Base-by-base conservation (phyloP, 2,329 filamentous ascomycete genomes). In the Phialemonium atrogriseum region DNA sequence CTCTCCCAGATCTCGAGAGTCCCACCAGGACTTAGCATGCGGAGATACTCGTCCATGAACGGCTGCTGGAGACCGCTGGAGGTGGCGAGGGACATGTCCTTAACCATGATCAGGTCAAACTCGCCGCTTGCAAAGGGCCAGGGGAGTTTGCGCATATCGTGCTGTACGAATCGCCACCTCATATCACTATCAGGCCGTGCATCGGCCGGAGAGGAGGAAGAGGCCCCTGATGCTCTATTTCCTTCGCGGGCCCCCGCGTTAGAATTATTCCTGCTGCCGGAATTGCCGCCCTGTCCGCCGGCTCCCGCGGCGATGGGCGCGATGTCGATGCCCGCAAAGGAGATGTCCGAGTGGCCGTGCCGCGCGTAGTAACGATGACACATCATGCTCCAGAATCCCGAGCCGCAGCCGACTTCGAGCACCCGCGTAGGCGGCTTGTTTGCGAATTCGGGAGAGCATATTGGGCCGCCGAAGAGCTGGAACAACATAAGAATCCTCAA, bases 71-170 rank as follows among this genome's bases (percentile, higher is more conserved):
- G 63, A 26, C 73, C 60, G 16, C 73, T 72, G 7, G 80, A 66
- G n/a, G 75, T 59, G 14, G 63, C 72, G 41, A 91, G 66, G 33
- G 77, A 80, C 47, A 86, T 62, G 51, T 94, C 87, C 55, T 94
- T 94, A 49, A 85, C 70, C 66, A 94, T 86, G 46, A 96, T 72
- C 24, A 94, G 69, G 52, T 94, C 86, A 54, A 93, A 95, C 45
- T 88, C 80, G 21, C 71, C 79, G 38, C 85, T 74, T 2, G 76
- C 67, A 41, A 94, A 86, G 0, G 89, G 89, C 47, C 88, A 73
- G 1, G 85, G 84, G 3, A 70, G 54, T 37, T 74, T 73, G 36
- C 85, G 79, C 41, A 94, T 60, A 55, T 95, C 88, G 52, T 94
- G 86, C 50, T 88, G 83, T 32, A 94, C 74, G 52, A 94, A 95